Percentiles rank a stretch among this genome's conserved stretches.
These are phyloP conservation scores for Nidula microcarpa DNA, from an alignment of 768 basidiomycete genomes.

Conservation along the genomic window DNA sequence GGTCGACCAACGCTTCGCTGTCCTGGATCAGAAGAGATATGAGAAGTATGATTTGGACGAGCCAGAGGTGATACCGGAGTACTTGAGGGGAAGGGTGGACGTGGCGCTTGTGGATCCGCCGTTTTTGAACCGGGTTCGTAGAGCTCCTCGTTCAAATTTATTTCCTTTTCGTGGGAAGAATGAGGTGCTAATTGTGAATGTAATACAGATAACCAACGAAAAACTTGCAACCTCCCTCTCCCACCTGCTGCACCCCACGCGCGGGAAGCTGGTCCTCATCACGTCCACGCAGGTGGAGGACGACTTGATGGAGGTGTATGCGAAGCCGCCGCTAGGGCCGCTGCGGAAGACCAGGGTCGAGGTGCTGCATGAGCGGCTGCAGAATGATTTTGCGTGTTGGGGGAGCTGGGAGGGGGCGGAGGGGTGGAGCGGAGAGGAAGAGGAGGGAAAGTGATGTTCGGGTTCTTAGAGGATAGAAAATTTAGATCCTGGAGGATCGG, in stretches of 20 bases:
- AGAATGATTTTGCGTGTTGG: constrained; percentile 43
- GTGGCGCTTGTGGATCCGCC: constrained; percentile 41
- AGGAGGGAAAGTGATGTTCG: not conserved
- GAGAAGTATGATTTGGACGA: constrained; percentile 43
- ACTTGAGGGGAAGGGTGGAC: constrained; percentile 27
- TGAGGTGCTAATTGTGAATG: not conserved
- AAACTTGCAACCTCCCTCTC: constrained; percentile 32
- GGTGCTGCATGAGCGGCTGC: constrained; percentile 31
- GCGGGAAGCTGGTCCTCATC: constrained; percentile 33
- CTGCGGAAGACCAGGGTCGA: constrained; percentile 27
- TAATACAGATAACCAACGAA: constrained; percentile 31
- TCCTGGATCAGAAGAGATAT: constrained; percentile 34
- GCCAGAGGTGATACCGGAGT: constrained; percentile 32
- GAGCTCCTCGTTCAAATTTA: no score
- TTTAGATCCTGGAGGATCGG: no score
- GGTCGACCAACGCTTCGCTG: constrained; percentile 36
- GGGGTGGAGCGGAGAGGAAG: constrained; percentile 18
- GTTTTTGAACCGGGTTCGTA: constrained; percentile 39
- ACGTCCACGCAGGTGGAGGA: constrained; percentile 37
- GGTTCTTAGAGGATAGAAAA: no score
- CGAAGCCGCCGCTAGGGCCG: constrained; percentile 32
- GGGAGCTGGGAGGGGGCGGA: constrained; percentile 38
- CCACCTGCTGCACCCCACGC: constrained; percentile 33
- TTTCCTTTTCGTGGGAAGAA: constrained; percentile 1
- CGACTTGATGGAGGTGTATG: constrained; percentile 29